These are phyloP conservation scores for Prunus davidiana DNA, from an alignment of 306 rosid species.

Conservation along the genomic window DNA sequence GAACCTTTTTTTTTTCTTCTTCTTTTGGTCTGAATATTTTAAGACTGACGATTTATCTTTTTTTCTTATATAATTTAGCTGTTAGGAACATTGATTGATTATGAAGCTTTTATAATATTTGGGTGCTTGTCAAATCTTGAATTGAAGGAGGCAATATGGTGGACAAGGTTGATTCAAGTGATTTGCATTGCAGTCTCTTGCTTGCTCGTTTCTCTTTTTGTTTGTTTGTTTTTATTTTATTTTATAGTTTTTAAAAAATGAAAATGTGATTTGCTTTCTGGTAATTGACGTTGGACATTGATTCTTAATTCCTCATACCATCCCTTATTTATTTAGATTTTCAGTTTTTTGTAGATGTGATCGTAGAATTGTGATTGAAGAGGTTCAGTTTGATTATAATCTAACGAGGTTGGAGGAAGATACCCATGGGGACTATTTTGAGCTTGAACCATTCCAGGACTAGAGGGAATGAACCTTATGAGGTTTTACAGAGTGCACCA, in stretches of 20 bases:
- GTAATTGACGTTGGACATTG: not conserved
- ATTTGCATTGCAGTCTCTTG: not conserved
- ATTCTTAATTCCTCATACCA: not conserved
- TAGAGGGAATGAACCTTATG: constrained; percentile 26
- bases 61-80: too few species aligned
- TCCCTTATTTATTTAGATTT: not conserved
- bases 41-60: not conserved
- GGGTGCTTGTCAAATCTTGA: not conserved
- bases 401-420: not conserved
- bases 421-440: constrained; percentile 63
- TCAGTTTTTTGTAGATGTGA: not conserved
- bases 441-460: constrained; percentile 48
- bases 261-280: not conserved
- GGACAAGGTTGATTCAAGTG: not conserved
- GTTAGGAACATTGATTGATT: too few species aligned
- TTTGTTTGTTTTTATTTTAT: too few species aligned
- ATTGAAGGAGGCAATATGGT: not conserved
- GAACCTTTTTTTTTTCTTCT: not conserved
- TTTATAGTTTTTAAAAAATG: too few species aligned
- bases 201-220: not conserved
- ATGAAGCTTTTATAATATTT: not conserved
- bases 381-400: not conserved
- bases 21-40: not conserved
- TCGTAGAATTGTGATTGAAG: constrained; percentile 1
- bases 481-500: constrained; percentile 35